phyloP scores from a whole-genome alignment of 2,329 filamentous ascomycete genomes.

The Trichoderma polysporum region DNA sequence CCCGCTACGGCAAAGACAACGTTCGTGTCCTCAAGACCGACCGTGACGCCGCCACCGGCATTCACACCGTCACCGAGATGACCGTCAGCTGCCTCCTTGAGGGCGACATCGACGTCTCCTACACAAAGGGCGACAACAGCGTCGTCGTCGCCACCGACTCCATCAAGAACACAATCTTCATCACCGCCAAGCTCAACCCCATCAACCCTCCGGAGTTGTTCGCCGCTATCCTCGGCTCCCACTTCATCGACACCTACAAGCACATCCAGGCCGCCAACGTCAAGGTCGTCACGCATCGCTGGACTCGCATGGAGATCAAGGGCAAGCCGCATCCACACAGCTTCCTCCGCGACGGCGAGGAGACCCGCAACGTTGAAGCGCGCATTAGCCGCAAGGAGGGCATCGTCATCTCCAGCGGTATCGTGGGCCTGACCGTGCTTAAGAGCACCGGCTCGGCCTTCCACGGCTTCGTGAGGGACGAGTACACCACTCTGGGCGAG shows the following conservation, averaged over 20 bases:
- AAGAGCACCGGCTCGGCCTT: slow-evolving; percentile 97
- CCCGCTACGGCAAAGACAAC: slow-evolving; percentile 94
- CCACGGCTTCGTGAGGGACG: slow-evolving; percentile 89
- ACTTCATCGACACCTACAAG: slow-evolving; percentile 84
- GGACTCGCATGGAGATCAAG: slow-evolving; percentile 84
- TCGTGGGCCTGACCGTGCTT: slow-evolving; percentile 80
- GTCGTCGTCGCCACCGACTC: slow-evolving; percentile 95
- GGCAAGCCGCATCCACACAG: slow-evolving; percentile 92
- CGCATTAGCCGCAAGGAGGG: slow-evolving; percentile 65
- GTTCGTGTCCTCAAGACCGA: slow-evolving; percentile 96
- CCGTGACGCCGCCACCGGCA: slow-evolving; percentile 70
- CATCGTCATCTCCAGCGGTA: slow-evolving; percentile 73
- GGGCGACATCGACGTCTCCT: slow-evolving; percentile 86
- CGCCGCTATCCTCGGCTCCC: slow-evolving; percentile 76
- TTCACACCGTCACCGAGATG: slow-evolving; percentile 90
- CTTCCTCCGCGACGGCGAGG: slow-evolving; percentile 85
- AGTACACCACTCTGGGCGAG: slow-evolving; percentile 87
- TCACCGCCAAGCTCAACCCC: slow-evolving; percentile 90
- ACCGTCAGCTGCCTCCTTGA: slow-evolving; percentile 90
- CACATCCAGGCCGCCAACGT: slow-evolving; percentile 87
- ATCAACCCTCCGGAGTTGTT: slow-evolving; percentile 93
- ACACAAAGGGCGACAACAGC: slow-evolving; percentile 91
- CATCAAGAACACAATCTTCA: slow-evolving; percentile 96
- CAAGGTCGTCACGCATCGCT: slow-evolving; percentile 80
- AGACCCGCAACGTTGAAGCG: slow-evolving; percentile 81